Evolutionary conservation across 148 eudicot species (phyloP).

Genomic region (Spergularia marina): DNA sequence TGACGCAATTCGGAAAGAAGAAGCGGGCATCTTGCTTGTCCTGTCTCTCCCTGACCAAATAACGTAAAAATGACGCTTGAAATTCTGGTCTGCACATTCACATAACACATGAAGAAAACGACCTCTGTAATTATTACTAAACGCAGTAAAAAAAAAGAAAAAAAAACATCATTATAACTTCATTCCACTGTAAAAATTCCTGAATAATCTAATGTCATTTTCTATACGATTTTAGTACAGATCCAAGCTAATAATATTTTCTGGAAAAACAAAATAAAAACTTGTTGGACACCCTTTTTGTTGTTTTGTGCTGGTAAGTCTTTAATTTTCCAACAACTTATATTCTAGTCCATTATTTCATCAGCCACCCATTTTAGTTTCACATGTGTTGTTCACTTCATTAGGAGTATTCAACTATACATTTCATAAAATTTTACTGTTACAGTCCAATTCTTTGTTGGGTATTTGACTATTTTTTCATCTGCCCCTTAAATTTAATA

Average conservation of each 20-base stretch:
- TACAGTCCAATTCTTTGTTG: no score
- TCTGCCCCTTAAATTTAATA: no score
- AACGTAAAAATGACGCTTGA: not conserved
- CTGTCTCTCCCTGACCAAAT: not conserved
- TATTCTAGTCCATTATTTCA: not conserved
- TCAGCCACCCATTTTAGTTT: not conserved
- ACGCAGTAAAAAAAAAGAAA: no score
- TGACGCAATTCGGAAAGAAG: not conserved
- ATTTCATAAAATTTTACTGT: no score
- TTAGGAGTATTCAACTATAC: not conserved
- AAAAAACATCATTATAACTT: no score
- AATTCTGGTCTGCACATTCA: not conserved
- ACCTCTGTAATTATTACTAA: no score
- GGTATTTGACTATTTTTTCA: no score
- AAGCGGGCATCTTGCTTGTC: conserved; percentile 1
- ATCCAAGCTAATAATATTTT: no score
- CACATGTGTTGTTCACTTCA: not conserved
- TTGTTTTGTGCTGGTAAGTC: not conserved
- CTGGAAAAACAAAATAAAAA: not conserved
- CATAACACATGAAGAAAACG: not conserved
- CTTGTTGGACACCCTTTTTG: not conserved
- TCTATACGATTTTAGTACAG: no score
- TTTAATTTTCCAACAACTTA: not conserved
- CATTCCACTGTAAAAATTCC: not conserved
- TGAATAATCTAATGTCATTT: not conserved